These are phyloP conservation scores for Decorospora gaudefroyi DNA, from an alignment of 2,329 filamentous ascomycete species.

Conservation along the genomic window DNA sequence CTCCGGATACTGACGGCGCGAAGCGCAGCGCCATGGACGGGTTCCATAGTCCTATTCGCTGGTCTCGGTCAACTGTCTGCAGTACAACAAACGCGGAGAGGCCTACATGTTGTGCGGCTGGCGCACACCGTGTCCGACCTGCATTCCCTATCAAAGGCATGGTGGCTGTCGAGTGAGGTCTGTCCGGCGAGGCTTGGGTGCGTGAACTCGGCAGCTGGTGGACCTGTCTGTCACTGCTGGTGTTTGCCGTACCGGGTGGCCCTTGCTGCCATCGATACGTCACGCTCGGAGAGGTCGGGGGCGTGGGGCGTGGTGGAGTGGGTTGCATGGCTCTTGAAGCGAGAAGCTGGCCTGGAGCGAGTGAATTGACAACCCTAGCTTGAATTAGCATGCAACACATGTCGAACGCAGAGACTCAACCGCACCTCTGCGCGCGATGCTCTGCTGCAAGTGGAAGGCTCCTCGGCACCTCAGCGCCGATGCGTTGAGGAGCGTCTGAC, in stretches of 20 bases:
- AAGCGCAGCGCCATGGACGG: constrained; percentile 15
- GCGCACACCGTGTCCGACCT: neutral
- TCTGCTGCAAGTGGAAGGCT: constrained; percentile 7
- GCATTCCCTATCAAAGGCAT: neutral
- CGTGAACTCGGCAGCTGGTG: neutral
- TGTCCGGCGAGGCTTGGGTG: neutral
- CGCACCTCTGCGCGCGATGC: constrained; percentile 2
- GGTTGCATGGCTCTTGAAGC: constrained; percentile 10
- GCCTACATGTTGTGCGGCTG: constrained; percentile 5
- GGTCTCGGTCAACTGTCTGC: neutral
- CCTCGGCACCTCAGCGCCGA: constrained; percentile 19
- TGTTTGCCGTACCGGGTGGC: constrained; percentile 21
- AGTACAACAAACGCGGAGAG: neutral
- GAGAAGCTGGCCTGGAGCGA: neutral
- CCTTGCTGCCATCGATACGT: constrained; percentile 28
- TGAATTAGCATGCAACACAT: neutral
- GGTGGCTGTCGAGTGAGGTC: neutral
- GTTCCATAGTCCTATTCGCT: constrained; percentile 12
- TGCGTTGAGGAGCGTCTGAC: constrained; percentile 23
- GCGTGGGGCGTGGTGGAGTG: constrained; percentile 9
- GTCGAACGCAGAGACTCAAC: neutral
- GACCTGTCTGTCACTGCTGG: constrained; percentile 5
- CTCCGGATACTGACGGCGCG: constrained; percentile 8
- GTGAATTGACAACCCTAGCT: neutral
- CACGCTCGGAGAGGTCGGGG: constrained; percentile 4